Percentiles rank a stretch among this genome's conserved stretches.
phyloP scores from a whole-genome alignment of 257 asterid species.

The Eucommia ulmoides region DNA sequence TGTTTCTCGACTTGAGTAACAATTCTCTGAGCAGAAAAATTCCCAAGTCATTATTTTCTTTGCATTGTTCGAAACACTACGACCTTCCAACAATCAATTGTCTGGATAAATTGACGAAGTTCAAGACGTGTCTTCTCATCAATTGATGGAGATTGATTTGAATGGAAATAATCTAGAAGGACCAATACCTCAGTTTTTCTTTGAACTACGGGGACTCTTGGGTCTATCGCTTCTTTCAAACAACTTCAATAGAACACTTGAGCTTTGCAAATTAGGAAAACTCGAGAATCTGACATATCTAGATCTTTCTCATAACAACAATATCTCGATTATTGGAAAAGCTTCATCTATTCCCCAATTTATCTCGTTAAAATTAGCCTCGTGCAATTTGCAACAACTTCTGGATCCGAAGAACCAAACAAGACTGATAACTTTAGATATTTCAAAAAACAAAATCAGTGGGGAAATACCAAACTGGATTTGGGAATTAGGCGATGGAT shows the following conservation, averaged over 20 bases:
- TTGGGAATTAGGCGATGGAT: not conserved
- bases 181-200: slow-evolving; percentile 36
- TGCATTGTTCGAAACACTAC: slow-evolving; percentile 18
- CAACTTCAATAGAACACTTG: slow-evolving; percentile 29
- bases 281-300: slow-evolving; percentile 10
- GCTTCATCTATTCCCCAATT: slow-evolving; percentile 13
- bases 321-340: slow-evolving; percentile 9
- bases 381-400: slow-evolving; percentile 1
- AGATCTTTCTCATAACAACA: slow-evolving; percentile 19
- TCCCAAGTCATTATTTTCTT: slow-evolving; percentile 27
- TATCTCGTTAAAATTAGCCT: not conserved
- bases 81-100: slow-evolving; percentile 28
- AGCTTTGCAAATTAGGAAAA: slow-evolving; percentile 22
- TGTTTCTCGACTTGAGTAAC: slow-evolving; percentile 19
- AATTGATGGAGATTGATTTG: slow-evolving; percentile 27
- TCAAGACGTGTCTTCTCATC: no score
- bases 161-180: slow-evolving; percentile 37
- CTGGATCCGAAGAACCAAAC: slow-evolving; percentile 2
- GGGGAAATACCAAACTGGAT: slow-evolving; percentile 1
- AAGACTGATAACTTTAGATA: not conserved
- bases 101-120: slow-evolving; percentile 19
- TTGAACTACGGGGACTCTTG: slow-evolving; percentile 16
- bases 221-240: slow-evolving; percentile 24
- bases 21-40: slow-evolving; percentile 32
- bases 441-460: not conserved